Base-by-base conservation (phyloP, 2,329 filamentous ascomycete species). In the Fusarium oligoseptatum region DNA sequence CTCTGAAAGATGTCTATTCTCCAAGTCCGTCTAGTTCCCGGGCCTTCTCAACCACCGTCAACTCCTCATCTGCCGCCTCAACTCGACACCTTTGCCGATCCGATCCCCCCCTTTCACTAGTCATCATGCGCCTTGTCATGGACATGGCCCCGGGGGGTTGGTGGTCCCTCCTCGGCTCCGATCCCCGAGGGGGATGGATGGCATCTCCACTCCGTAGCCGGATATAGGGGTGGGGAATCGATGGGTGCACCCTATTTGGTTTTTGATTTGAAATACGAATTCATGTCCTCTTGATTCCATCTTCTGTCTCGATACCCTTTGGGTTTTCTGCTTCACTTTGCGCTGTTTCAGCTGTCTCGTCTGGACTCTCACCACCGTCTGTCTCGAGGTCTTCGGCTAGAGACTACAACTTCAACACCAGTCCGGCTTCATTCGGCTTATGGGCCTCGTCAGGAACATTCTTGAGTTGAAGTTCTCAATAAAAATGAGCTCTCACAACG, bases 401-500 rank as follows among this genome's bases (percentile, higher is more conserved):
- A 29, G 17, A 29, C 24, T 29, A n/a, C 48, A 27, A 27, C 43
- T 48, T 48, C 2, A 12, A 29, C 48, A n/a, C 29, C 48, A 52
- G 15, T 12, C 48, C 17, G 48, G 48, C 27, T 55, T 32, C 27
- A 14, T 6, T 32, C 48, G 48, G 48, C 48, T 55, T 29, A 32
- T 11, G 27, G 17, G 24, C 3, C 27, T 55, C 12, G 48, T 55
- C 24, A 9, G 6, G 17, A 14, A 20, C 6, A 14, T 5, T 32
- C 7, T 37, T n/a, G 55, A 57, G 55, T 36, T 11, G 32, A 57
- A 14, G 34, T 24, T 37, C 55, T 37, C 32, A 12, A 10, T 15
- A 62, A 6, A 6, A 29, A 75, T 74, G 73, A 20, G 24, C 27
- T 22, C 61, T 48, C 24, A 9, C 8, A 32, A 41, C 24, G 55